These are phyloP conservation scores for Smallanthus sonchifolius DNA, from an alignment of 129 eudicot genomes.

Conservation along the genomic window DNA sequence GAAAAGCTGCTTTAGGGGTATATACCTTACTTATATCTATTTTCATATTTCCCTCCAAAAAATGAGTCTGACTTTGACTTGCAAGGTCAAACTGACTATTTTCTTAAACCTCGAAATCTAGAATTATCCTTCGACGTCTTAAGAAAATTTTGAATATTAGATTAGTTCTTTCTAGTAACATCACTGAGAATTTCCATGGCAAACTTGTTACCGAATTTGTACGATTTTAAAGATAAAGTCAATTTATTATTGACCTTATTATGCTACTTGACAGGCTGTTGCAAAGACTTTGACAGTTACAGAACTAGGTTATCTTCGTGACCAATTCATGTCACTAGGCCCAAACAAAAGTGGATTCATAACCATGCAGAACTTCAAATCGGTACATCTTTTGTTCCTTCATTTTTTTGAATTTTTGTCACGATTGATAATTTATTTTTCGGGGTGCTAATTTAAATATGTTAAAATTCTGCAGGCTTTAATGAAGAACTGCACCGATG, in stretches of 20 bases:
- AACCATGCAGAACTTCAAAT: slow-evolving; percentile 77
- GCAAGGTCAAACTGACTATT: background rate
- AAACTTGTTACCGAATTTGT: background rate
- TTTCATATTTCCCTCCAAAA: background rate
- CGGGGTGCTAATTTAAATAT: background rate
- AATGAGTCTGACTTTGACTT: background rate
- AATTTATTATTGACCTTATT: slow-evolving; percentile 12
- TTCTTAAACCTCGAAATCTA: background rate
- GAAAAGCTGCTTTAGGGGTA: slow-evolving; percentile 97
- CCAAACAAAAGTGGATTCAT: slow-evolving; percentile 86
- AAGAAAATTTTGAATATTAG: background rate
- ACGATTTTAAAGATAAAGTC: background rate
- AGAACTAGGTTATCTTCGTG: slow-evolving; percentile 86
- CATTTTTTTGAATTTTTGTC: background rate
- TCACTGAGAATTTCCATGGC: background rate
- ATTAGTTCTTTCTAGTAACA: background rate
- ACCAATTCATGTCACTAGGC: slow-evolving; percentile 69
- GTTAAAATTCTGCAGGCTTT: slow-evolving; percentile 49
- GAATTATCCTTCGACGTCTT: background rate
- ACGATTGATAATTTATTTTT: background rate
- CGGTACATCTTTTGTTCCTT: slow-evolving; percentile 28
- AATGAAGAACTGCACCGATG: slow-evolving; percentile 68
- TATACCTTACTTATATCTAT: background rate
- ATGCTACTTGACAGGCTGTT: slow-evolving; percentile 66
- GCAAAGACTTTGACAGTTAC: slow-evolving; percentile 78